Conservation (phyloP, 2,329 filamentous ascomycete genomes). For the Ampelomyces quisqualis region DNA sequence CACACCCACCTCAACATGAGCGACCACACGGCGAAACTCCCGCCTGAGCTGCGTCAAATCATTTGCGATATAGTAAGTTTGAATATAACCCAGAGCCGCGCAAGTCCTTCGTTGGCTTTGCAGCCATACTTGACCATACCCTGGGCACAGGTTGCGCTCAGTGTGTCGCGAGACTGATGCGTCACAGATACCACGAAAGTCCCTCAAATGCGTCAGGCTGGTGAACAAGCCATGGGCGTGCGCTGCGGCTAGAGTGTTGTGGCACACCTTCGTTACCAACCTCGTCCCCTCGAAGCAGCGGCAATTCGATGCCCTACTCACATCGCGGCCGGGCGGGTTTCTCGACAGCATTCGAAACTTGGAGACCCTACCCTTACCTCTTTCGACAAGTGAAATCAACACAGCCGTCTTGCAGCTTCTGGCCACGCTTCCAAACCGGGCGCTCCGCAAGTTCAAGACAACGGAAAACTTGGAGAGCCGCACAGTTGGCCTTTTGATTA, state of each 20-base stretch:
- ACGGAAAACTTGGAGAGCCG: background rate
- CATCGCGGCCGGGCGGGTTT: background rate
- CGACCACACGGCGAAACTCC: background rate
- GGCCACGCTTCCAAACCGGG: background rate
- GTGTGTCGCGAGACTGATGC: too few species aligned
- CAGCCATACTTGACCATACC: too few species aligned
- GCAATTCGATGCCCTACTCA: background rate
- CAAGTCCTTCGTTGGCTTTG: too few species aligned
- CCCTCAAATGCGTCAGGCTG: background rate
- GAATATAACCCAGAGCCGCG: too few species aligned
- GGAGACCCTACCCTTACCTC: too few species aligned
- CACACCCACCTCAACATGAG: background rate
- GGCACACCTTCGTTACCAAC: background rate
- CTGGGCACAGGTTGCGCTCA: too few species aligned
- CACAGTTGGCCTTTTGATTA: background rate
- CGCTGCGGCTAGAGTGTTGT: background rate
- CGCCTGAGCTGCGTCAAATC: slow-evolving; percentile 1
- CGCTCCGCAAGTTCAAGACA: background rate
- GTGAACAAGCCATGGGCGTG: background rate
- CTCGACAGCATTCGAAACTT: slow-evolving; percentile 1
- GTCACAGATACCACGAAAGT: background rate
- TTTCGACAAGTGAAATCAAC: background rate
- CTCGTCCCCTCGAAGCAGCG: background rate
- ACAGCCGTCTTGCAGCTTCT: background rate
- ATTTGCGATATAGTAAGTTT: background rate